Evolutionary conservation across 371 early-diverging fungal species (phyloP).

Genomic region (Mortierella sp.): DNA sequence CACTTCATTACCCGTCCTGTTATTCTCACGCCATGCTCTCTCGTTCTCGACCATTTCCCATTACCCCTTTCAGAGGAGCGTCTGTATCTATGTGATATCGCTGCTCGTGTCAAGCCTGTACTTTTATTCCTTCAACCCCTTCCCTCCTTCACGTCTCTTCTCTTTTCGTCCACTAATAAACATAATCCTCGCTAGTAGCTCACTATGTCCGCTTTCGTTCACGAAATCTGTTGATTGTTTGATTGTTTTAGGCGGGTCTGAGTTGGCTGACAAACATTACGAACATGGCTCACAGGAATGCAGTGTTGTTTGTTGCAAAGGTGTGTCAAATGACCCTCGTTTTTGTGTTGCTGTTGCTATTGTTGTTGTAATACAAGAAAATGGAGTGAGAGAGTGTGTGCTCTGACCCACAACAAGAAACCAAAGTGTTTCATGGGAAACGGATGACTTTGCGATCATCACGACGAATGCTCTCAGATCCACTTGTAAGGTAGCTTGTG

Average conservation of each 20-base stretch:
- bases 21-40: too few relatives aligned
- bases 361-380: background rate
- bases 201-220: background rate
- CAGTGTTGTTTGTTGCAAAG: background rate
- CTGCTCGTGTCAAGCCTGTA: background rate
- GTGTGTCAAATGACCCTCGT: background rate
- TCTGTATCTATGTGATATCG: too few relatives aligned
- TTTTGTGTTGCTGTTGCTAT: too few relatives aligned
- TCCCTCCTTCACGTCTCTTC: background rate
- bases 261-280: background rate
- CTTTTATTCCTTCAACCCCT: background rate
- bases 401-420: background rate
- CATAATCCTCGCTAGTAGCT: background rate
- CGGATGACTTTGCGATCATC: background rate
- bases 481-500: background rate
- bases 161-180: background rate
- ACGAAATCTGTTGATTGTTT: background rate
- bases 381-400: background rate
- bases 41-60: too few relatives aligned
- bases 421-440: background rate
- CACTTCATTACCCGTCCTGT: too few relatives aligned
- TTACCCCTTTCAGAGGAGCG: background rate
- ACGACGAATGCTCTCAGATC: background rate
- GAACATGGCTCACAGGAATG: constrained; percentile 8
- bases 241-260: background rate